phyloP scores from a whole-genome alignment of 192 early-diverging fungal genomes.

The Backusella macrospora region DNA sequence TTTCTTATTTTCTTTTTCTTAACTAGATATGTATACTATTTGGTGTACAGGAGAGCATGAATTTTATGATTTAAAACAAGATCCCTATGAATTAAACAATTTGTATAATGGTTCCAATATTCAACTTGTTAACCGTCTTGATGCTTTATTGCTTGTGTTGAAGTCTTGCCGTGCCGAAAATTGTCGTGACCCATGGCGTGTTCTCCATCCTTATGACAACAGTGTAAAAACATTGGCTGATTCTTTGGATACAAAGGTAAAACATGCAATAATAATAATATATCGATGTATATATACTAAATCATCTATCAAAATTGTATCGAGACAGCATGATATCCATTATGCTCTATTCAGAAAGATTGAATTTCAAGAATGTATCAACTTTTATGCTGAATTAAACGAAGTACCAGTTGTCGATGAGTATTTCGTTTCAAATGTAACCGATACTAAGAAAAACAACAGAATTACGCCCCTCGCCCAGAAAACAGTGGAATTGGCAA shows the following conservation, averaged over 20 bases:
- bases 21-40: conserved; percentile 48
- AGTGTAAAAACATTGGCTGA: conserved; percentile 22
- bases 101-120: conserved; percentile 43
- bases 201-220: conserved; percentile 44
- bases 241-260: conserved; percentile 21
- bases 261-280: background rate
- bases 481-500: background rate
- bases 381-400: conserved; percentile 21
- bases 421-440: conserved; percentile 20
- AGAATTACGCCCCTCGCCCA: background rate
- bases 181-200: conserved; percentile 62
- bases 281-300: background rate
- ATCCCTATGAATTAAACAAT: conserved; percentile 62
- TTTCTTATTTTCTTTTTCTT: background rate
- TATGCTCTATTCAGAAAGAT: conserved; percentile 53
- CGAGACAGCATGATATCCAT: conserved; percentile 45
- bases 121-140: conserved; percentile 54
- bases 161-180: conserved; percentile 54
- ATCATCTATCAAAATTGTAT: background rate
- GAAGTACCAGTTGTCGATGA: conserved; percentile 32
- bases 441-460: background rate
- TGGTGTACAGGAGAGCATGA: conserved; percentile 64
- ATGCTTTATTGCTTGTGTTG: conserved; percentile 56
- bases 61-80: conserved; percentile 55
- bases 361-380: conserved; percentile 28